Conservation (phyloP, 2,329 filamentous ascomycete species). For the Fusarium sp. region DNA sequence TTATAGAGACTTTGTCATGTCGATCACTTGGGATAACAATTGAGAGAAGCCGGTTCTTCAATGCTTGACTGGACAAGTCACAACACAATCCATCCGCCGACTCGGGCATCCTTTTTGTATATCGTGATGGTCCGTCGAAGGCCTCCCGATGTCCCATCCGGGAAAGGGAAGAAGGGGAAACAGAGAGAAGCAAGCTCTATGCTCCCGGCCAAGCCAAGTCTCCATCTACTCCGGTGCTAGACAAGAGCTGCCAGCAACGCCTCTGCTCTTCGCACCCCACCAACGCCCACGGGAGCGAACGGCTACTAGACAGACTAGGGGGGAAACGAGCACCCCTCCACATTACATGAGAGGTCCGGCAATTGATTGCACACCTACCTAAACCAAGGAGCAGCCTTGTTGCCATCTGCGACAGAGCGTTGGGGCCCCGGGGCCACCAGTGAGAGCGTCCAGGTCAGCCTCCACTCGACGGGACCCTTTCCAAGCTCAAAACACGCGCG, state of each 20-base stretch:
- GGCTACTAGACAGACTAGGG: conserved; percentile 37
- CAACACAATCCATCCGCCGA: conserved; percentile 31
- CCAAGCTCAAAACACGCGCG: conserved; percentile 42
- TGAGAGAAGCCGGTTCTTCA: conserved; percentile 49
- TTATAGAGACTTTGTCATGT: conserved; percentile 40
- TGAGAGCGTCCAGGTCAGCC: conserved; percentile 35
- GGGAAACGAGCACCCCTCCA: conserved; percentile 28
- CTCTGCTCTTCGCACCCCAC: conserved; percentile 35
- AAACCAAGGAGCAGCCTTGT: conserved; percentile 16
- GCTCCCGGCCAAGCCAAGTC: conserved; percentile 25
- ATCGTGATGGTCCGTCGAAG: conserved; percentile 47
- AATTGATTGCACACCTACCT: conserved; percentile 18
- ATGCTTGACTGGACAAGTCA: conserved; percentile 40
- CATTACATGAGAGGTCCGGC: conserved; percentile 40
- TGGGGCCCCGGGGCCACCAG: conserved; percentile 32
- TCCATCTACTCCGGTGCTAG: conserved; percentile 38
- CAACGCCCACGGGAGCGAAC: conserved; percentile 45
- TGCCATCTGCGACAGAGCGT: conserved; percentile 38
- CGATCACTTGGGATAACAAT: conserved; percentile 39
- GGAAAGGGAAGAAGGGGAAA: conserved; percentile 16
- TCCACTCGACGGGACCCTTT: conserved; percentile 44
- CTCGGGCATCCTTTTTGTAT: conserved; percentile 51
- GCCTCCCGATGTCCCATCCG: conserved; percentile 44
- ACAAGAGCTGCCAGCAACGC: conserved; percentile 20
- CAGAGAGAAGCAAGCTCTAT: conserved; percentile 22